A percentile compares a stretch with the other conserved stretches of the same genome.
Evolutionary conservation across 2,329 filamentous ascomycete genomes (phyloP).

Genomic region (Colletotrichum australisinense): DNA sequence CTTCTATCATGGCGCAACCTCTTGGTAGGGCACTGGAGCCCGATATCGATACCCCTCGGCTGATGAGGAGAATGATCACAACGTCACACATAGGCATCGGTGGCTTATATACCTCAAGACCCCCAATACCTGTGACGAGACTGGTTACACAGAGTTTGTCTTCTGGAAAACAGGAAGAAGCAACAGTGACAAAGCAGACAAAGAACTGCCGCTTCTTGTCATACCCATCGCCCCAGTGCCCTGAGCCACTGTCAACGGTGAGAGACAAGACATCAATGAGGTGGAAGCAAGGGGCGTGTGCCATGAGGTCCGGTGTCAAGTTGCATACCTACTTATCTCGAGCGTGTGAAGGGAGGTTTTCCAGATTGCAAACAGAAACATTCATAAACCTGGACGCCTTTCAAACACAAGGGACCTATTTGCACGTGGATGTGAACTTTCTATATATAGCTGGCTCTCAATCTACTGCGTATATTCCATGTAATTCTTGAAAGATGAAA

Average conservation of each 20-base stretch:
- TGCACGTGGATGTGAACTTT: background rate
- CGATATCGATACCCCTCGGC: background rate
- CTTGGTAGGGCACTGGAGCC: too few relatives aligned
- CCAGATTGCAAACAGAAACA: background rate
- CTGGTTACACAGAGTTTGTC: background rate
- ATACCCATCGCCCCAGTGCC: background rate
- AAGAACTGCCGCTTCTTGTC: background rate
- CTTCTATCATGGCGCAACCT: background rate
- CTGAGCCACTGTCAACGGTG: background rate
- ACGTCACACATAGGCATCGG: background rate
- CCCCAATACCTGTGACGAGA: background rate
- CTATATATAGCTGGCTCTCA: background rate
- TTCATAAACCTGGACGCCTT: background rate
- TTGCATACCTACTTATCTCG: background rate
- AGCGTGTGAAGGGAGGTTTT: background rate
- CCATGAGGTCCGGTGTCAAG: background rate
- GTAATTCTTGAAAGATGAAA: background rate
- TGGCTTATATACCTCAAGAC: background rate
- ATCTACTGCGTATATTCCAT: background rate
- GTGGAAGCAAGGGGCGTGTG: background rate
- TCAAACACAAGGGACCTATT: background rate
- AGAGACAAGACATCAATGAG: background rate
- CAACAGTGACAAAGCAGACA: background rate
- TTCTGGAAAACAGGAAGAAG: background rate
- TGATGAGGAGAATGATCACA: background rate